A percentile compares a stretch with the other conserved stretches of the same genome.
Evolutionary conservation across 768 basidiomycete species (phyloP).

Genomic region (Podaxis sp.): DNA sequence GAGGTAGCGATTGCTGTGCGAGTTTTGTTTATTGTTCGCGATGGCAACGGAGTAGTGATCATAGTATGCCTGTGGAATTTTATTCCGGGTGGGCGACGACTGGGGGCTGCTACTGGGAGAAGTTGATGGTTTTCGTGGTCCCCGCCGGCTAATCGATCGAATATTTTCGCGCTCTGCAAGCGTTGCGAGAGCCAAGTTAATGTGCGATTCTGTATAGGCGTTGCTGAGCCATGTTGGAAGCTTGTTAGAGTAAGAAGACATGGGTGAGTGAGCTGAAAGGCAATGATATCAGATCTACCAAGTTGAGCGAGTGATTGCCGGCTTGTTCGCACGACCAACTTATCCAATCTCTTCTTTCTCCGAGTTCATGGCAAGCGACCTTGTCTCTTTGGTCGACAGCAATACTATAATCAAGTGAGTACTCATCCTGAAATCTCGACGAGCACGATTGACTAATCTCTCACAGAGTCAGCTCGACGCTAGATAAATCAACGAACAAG

Average conservation of each 20-base stretch:
- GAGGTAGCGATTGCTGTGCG: slow-evolving; percentile 61
- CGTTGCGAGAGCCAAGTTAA: slow-evolving; percentile 29
- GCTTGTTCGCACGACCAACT: slow-evolving; percentile 12
- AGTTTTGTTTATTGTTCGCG: slow-evolving; percentile 45
- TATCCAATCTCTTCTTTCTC: slow-evolving; percentile 7
- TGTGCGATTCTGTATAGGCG: slow-evolving; percentile 21
- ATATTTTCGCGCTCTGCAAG: slow-evolving; percentile 34
- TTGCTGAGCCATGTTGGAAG: slow-evolving; percentile 29
- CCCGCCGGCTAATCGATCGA: slow-evolving; percentile 25
- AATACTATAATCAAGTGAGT: slow-evolving; percentile 54
- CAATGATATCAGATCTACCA: background rate
- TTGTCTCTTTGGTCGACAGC: slow-evolving; percentile 38
- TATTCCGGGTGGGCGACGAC: background rate
- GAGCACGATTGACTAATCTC: slow-evolving; percentile 9
- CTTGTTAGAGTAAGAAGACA: background rate
- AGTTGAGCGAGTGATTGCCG: background rate
- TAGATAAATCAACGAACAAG: slow-evolving; percentile 73
- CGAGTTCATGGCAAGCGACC: slow-evolving; percentile 21
- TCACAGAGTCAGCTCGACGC: slow-evolving; percentile 72
- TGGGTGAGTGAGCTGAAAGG: background rate
- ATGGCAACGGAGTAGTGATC: slow-evolving; percentile 57
- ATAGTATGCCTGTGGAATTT: slow-evolving; percentile 18
- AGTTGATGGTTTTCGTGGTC: background rate
- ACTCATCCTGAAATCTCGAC: background rate
- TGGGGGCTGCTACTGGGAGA: background rate